These are phyloP conservation scores for Aleurites moluccanus DNA, from an alignment of 441 rosid genomes.

Conservation along the genomic window DNA sequence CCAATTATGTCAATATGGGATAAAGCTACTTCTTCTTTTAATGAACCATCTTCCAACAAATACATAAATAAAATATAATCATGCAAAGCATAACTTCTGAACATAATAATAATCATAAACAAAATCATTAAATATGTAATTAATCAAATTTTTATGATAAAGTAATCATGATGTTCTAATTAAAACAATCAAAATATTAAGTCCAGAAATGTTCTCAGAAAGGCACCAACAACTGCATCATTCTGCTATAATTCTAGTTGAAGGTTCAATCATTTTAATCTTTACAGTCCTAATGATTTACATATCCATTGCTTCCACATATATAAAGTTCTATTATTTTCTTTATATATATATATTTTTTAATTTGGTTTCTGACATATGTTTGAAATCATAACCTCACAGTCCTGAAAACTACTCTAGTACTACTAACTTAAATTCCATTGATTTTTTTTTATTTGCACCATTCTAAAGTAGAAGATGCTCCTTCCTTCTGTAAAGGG, in stretches of 20 bases:
- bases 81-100: background rate
- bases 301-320: background rate
- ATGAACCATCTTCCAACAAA: background rate
- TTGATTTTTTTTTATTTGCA: background rate
- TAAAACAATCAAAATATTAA: background rate
- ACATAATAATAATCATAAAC: background rate
- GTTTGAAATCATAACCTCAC: too few species aligned
- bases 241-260: background rate
- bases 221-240: background rate
- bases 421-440: too few species aligned
- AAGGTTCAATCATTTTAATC: background rate
- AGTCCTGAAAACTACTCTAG: too few species aligned
- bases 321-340: background rate
- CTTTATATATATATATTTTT: too few species aligned
- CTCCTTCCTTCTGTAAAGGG: background rate
- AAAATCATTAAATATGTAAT: background rate
- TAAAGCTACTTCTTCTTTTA: conserved; percentile 8
- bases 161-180: conserved; percentile 15
- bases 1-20: background rate
- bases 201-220: background rate
- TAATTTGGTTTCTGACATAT: too few species aligned
- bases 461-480: conserved; percentile 13
- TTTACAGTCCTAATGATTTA: background rate
- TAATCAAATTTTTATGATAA: conserved; percentile 8
- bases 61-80: background rate